Evolutionary conservation across 2,329 filamentous ascomycete species (phyloP).

Genomic region (Neofusicoccum cordaticola): DNA sequence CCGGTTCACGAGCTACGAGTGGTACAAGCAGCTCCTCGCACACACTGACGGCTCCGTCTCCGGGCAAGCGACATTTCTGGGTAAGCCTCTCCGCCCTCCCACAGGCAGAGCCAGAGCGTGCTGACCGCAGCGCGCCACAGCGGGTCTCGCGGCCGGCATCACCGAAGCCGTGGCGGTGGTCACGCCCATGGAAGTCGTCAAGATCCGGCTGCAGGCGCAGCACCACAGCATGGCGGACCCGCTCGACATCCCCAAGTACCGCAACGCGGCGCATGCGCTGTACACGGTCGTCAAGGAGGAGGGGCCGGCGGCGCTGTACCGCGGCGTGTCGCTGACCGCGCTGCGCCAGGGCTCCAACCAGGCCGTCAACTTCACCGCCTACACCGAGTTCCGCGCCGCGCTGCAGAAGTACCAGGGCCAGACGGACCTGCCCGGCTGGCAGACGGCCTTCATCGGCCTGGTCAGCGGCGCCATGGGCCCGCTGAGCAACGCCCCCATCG

Average conservation of each 20-base stretch:
- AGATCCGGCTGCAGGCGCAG: constrained; percentile 96
- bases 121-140: constrained; percentile 37
- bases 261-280: constrained; percentile 77
- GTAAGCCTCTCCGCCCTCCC: constrained; percentile 40
- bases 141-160: constrained; percentile 86
- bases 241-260: constrained; percentile 93
- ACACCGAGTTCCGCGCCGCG: constrained; percentile 83
- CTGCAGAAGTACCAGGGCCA: constrained; percentile 72
- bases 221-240: constrained; percentile 98
- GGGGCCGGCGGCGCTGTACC: constrained; percentile 81
- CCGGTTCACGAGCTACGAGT: constrained; percentile 95
- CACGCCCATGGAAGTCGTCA: constrained; percentile 98
- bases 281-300: constrained; percentile 94
- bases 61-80: constrained; percentile 69
- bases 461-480: constrained; percentile 94
- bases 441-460: constrained; percentile 87
- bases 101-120: not conserved
- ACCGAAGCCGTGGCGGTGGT: constrained; percentile 96
- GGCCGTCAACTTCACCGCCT: constrained; percentile 93
- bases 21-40: constrained; percentile 82
- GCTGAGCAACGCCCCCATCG: constrained; percentile 93
- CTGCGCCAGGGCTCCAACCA: constrained; percentile 95
- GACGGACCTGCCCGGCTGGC: constrained; percentile 75
- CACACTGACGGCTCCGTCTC: constrained; percentile 63
- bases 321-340: constrained; percentile 89